Percentiles rank a stretch among this genome's conserved stretches.
phyloP scores from a whole-genome alignment of 1,284 basidiomycete species.

The Megacollybia platyphylla region DNA sequence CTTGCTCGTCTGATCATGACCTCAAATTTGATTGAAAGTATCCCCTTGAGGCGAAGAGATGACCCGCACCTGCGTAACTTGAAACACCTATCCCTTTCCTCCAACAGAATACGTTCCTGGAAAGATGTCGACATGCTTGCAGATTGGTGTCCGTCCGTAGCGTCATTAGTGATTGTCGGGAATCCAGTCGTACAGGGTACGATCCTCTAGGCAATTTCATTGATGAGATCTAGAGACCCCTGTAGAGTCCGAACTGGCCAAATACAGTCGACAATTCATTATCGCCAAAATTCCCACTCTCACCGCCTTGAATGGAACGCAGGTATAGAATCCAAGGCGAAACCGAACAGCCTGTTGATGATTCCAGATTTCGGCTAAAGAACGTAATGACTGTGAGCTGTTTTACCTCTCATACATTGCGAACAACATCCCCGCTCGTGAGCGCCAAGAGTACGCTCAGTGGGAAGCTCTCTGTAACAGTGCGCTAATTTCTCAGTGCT shows the following conservation, averaged over 20 bases:
- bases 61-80: constrained; percentile 19
- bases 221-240: constrained; percentile 8
- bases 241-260: constrained; percentile 23
- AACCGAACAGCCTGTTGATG: constrained; percentile 1
- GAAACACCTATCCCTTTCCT: constrained; percentile 51
- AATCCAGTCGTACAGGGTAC: constrained; percentile 53
- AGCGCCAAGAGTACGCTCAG: constrained; percentile 41
- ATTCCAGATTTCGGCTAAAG: constrained; percentile 50
- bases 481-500: constrained; percentile 22
- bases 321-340: constrained; percentile 25
- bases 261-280: constrained; percentile 48
- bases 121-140: constrained; percentile 56
- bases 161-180: constrained; percentile 41
- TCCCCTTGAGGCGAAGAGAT: constrained; percentile 25
- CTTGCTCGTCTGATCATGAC: constrained; percentile 60
- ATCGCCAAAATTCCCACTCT: constrained; percentile 67
- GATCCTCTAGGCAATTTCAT: constrained; percentile 8
- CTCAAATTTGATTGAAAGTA: constrained; percentile 42
- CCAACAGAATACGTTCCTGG: constrained; percentile 57
- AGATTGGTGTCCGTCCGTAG: constrained; percentile 50
- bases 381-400: constrained; percentile 78
- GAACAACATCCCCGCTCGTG: constrained; percentile 29
- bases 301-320: constrained; percentile 52
- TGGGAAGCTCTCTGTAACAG: constrained; percentile 53
- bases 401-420: constrained; percentile 66